Evolutionary conservation across 208 protist species (phyloP), one percentile per base, ranked within the genome.

Genomic region (Trypanosoma cruzi): DNA sequence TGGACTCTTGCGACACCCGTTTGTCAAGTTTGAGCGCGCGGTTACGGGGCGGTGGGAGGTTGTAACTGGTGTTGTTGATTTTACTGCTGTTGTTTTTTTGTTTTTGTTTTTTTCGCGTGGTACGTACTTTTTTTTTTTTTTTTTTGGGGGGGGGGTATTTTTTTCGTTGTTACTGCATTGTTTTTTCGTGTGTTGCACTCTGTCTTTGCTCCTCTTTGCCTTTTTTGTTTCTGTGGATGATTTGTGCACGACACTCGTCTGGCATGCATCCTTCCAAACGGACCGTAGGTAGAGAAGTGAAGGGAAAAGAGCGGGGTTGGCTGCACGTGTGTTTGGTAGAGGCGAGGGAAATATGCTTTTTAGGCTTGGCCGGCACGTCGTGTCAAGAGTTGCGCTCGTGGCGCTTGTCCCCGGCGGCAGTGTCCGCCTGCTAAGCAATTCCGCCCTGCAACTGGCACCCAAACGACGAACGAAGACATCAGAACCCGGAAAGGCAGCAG

Each of bases 121-220:
- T 50, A 18, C n/a, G 18, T 60, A n/a, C 28, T 61, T 37, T 26
- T 61, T 60, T 53, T 37, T 50, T 40, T 40, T 58, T 57, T 40
- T 0, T 58, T 58, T 54, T 11, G 16, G 10, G 28, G 37, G 5
- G 37, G 37, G 8, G 37, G 13, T n/a, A n/a, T n/a, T n/a, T n/a
- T n/a, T n/a, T n/a, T n/a, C n/a, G n/a, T n/a, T n/a, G n/a, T n/a
- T n/a, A n/a, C n/a, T n/a, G n/a, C n/a, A n/a, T n/a, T n/a, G n/a
- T n/a, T n/a, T n/a, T n/a, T n/a, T n/a, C n/a, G n/a, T n/a, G n/a
- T n/a, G n/a, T n/a, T n/a, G n/a, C n/a, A n/a, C n/a, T n/a, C n/a
- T n/a, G n/a, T n/a, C n/a, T 2, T 4, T 44, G 3, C 40, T 1
- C 8, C 11, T 14, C 40, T 1, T 44, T 44, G 18, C 18, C 18